Base-by-base conservation (phyloP, 768 basidiomycete genomes). In the Leccinum barrowsii region DNA sequence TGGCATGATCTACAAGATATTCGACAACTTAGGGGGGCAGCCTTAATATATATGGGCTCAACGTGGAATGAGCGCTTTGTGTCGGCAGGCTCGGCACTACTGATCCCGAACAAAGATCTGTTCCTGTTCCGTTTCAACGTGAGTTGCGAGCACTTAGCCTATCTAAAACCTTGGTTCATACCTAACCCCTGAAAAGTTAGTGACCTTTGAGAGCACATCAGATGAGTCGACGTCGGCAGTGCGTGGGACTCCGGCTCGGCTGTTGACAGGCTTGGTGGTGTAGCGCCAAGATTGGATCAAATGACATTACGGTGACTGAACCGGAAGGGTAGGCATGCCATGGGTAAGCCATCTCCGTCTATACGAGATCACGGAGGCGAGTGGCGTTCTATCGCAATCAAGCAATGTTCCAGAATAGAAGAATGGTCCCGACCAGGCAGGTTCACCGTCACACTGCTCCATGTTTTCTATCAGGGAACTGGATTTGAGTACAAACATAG, bases 231-330 rank as follows among this genome's bases (percentile, higher is more conserved):
- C 63, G 54, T 62, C 61, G 61, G 66, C 67, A 66, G 30, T 49
- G 35, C 62, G 67, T 69, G 58, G 55, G 62, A 67, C 42, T 44
- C 58, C 48, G 61, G 55, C 54, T 69, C 64, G 64, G 59, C 37
- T 67, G 53, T 50, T 47, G 44, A 40, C 35, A 10, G 30, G 52
- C 55, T 51, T 26, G 7, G 17, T 52, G 55, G 21, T 34, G 57
- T 28, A 57, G 32, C 37, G 61, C 28, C 60, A 35, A 51, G 19
- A 19, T 28, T 34, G 19, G 42, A 7, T 19, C 30, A 10, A 8
- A 48, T 52, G 54, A 52, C 58, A 58, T 56, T 67, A 66, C 46
- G 50, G 62, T 47, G 61, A 63, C 52, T 34, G 42, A 22, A 37
- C 37, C 54, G 21, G 49, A 59, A 53, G 50, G 50, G 42, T 15